Evolutionary conservation across 1,139 yeast genomes (phyloP).

Genomic region (Kodamaea suecica): DNA sequence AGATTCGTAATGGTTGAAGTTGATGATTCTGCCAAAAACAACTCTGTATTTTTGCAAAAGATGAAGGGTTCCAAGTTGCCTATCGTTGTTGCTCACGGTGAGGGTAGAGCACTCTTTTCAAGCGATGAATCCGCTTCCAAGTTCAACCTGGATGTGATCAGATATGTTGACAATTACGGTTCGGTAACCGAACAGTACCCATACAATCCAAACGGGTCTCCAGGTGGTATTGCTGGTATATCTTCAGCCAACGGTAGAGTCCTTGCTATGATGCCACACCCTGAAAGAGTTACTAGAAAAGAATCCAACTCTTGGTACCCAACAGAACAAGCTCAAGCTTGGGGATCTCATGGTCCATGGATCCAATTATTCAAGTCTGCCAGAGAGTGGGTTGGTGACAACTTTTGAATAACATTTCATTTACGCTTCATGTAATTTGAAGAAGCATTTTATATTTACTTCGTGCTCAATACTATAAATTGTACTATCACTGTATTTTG

Average conservation of each 20-base stretch:
- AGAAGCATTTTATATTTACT: not conserved
- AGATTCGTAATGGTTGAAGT: constrained; percentile 89
- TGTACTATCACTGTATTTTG: not conserved
- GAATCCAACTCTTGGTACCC: constrained; percentile 95
- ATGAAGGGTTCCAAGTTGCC: constrained; percentile 94
- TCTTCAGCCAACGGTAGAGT: constrained; percentile 91
- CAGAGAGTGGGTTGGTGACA: constrained; percentile 82
- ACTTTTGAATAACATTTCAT: too few relatives aligned
- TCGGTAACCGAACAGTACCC: constrained; percentile 80
- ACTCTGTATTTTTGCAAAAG: constrained; percentile 76
- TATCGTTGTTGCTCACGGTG: constrained; percentile 98
- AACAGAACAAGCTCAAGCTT: constrained; percentile 53
- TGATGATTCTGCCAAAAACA: constrained; percentile 44
- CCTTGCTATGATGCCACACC: constrained; percentile 99
- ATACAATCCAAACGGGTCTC: constrained; percentile 95
- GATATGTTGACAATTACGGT: constrained; percentile 91
- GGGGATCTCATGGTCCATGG: constrained; percentile 93
- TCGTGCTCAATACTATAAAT: not conserved
- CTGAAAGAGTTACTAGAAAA: constrained; percentile 88
- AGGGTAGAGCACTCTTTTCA: constrained; percentile 83
- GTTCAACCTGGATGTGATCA: constrained; percentile 53
- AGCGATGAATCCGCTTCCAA: constrained; percentile 39
- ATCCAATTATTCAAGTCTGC: constrained; percentile 89
- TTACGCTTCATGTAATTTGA: too few relatives aligned
- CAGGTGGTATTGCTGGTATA: constrained; percentile 90